Conservation (phyloP, 495 filamentous ascomycete species). For the Tuber aestivum region DNA sequence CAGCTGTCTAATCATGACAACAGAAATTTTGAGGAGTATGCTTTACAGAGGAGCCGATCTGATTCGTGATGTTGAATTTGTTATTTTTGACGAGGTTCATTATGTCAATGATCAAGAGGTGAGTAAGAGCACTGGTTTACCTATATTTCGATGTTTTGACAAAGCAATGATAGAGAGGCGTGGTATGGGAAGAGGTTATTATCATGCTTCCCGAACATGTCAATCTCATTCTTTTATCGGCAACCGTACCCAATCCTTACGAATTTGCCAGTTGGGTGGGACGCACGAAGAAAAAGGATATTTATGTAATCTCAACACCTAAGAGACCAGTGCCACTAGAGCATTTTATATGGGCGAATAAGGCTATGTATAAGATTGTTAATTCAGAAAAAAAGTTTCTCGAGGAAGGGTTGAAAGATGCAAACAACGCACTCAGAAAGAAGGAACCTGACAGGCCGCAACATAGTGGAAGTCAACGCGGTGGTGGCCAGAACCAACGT, state of each 20-base stretch:
- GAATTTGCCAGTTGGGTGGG: conserved; percentile 99
- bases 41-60: conserved; percentile 93
- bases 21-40: conserved; percentile 97
- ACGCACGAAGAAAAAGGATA: conserved; percentile 95
- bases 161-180: conserved; percentile 54
- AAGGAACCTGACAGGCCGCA: conserved; percentile 61
- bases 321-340: conserved; percentile 93
- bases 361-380: conserved; percentile 89
- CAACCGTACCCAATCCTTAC: conserved; percentile 93
- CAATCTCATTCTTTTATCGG: conserved; percentile 87
- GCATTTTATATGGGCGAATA: conserved; percentile 91
- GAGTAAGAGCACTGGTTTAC: conserved; percentile 4
- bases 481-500: conserved; percentile 49
- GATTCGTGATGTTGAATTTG: conserved; percentile 95
- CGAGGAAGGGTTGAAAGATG: conserved; percentile 78
- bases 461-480: conserved; percentile 49
- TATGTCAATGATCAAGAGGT: conserved; percentile 94
- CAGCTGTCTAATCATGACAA: conserved; percentile 98
- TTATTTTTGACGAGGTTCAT: conserved; percentile 98
- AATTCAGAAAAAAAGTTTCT: conserved; percentile 84
- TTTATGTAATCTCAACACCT: conserved; percentile 95
- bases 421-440: conserved; percentile 72
- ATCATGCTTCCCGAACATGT: conserved; percentile 99
- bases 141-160: not conserved
- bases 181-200: conserved; percentile 99